Conservation (phyloP, 345 rosid species). For the Populus nigra region DNA sequence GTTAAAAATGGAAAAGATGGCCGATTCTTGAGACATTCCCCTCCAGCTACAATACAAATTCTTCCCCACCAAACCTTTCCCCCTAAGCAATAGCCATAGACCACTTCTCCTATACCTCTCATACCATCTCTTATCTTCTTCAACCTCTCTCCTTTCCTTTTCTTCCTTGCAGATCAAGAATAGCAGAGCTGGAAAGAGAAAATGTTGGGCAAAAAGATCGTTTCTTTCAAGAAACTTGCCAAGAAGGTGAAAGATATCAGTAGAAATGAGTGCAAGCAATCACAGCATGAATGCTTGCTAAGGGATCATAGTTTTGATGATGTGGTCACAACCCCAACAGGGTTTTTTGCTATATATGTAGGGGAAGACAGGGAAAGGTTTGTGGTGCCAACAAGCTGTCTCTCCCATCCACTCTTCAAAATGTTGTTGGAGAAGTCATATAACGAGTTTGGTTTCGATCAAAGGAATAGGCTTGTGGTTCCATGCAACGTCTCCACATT, state of each 20-base stretch:
- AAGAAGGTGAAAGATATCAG: slow-evolving; percentile 60
- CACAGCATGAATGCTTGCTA: slow-evolving; percentile 47
- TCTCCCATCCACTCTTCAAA: slow-evolving; percentile 75
- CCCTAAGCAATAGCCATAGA: neutral
- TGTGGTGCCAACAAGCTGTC: slow-evolving; percentile 67
- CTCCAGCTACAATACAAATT: slow-evolving; percentile 16
- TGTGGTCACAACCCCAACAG: slow-evolving; percentile 47
- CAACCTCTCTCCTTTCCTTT: neutral
- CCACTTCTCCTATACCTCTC: neutral
- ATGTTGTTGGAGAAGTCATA: slow-evolving; percentile 79
- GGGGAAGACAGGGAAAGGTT: slow-evolving; percentile 70
- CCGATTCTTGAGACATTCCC: slow-evolving; percentile 17
- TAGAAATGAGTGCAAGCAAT: slow-evolving; percentile 23
- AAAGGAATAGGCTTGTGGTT: slow-evolving; percentile 56
- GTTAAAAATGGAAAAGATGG: neutral
- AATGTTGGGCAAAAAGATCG: slow-evolving; percentile 69
- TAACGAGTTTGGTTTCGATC: slow-evolving; percentile 56
- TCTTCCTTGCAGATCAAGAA: neutral
- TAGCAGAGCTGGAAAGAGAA: neutral
- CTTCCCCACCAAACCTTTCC: slow-evolving; percentile 4
- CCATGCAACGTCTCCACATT: slow-evolving; percentile 73
- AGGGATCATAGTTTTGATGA: slow-evolving; percentile 22
- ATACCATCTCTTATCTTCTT: neutral
- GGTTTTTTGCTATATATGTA: slow-evolving; percentile 74
- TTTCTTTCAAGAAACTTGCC: slow-evolving; percentile 72